These are phyloP conservation scores for Aspergillus puulaauensis DNA, from an alignment of 2,329 filamentous ascomycete species.

Conservation along the genomic window DNA sequence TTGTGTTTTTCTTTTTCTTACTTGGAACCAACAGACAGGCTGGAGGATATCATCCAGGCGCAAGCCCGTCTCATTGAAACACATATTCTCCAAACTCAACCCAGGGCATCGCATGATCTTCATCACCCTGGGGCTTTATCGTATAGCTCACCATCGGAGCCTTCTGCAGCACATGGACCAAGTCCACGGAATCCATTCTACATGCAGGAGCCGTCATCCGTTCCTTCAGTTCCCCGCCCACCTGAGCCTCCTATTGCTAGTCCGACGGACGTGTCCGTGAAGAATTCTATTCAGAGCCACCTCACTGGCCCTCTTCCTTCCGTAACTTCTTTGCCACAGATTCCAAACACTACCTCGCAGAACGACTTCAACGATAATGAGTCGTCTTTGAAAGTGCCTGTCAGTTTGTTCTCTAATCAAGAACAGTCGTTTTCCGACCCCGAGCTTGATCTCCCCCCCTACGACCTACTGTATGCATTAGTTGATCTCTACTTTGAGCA, in stretches of 20 bases:
- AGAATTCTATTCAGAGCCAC: slow-evolving; percentile 24
- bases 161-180: slow-evolving; percentile 53
- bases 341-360: slow-evolving; percentile 19
- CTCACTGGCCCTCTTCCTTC: slow-evolving; percentile 23
- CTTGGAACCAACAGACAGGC: slow-evolving; percentile 50
- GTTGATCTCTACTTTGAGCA: slow-evolving; percentile 78
- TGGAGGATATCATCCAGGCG: slow-evolving; percentile 65
- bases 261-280: slow-evolving; percentile 34
- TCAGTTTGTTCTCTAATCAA: slow-evolving; percentile 54
- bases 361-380: slow-evolving; percentile 47
- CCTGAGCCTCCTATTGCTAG: slow-evolving; percentile 43
- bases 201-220: slow-evolving; percentile 58
- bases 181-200: slow-evolving; percentile 62
- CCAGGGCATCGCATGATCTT: slow-evolving; percentile 29
- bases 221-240: slow-evolving; percentile 48
- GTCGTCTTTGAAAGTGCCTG: slow-evolving; percentile 58
- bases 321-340: slow-evolving; percentile 24
- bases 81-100: slow-evolving; percentile 45
- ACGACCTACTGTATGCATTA: slow-evolving; percentile 70
- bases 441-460: slow-evolving; percentile 70
- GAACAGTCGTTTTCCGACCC: slow-evolving; percentile 47
- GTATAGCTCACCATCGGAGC: slow-evolving; percentile 50
- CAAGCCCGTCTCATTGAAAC: slow-evolving; percentile 68
- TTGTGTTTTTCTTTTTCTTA: not conserved
- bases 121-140: slow-evolving; percentile 27